These are phyloP conservation scores for Secale cereale DNA, from an alignment of 176 grass and related monocot species.

Conservation along the genomic window DNA sequence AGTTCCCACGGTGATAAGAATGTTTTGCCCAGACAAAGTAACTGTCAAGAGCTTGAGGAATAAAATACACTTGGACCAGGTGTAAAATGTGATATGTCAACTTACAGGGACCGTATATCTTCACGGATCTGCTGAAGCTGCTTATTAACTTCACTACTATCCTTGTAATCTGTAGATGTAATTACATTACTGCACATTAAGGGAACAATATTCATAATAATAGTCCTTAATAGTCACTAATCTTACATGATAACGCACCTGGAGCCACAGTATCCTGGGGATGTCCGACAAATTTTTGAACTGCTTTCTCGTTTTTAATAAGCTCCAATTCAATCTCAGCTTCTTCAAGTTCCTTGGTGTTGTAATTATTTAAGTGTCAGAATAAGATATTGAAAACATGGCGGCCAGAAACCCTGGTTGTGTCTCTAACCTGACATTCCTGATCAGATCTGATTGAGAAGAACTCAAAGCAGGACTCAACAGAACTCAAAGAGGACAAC, in stretches of 20 bases:
- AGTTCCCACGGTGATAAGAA: background rate
- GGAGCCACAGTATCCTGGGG: slow-evolving; percentile 29
- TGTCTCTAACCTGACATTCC: slow-evolving; percentile 63
- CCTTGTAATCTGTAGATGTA: slow-evolving; percentile 57
- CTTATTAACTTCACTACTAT: slow-evolving; percentile 51
- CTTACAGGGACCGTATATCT: slow-evolving; percentile 76
- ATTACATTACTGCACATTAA: slow-evolving; percentile 30
- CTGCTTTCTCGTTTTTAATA: slow-evolving; percentile 62
- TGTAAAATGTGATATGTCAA: slow-evolving; percentile 25
- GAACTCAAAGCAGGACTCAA: slow-evolving; percentile 83
- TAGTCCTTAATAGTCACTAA: background rate
- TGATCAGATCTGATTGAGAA: slow-evolving; percentile 67
- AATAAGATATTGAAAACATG: slow-evolving; percentile 29
- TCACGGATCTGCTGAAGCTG: slow-evolving; percentile 70
- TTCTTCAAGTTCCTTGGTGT: slow-evolving; percentile 88
- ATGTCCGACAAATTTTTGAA: slow-evolving; percentile 23
- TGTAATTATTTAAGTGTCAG: slow-evolving; percentile 36
- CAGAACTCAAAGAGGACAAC: slow-evolving; percentile 73
- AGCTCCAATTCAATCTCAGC: slow-evolving; percentile 93
- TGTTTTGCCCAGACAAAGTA: background rate
- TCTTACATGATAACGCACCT: slow-evolving; percentile 43
- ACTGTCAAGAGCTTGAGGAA: slow-evolving; percentile 4
- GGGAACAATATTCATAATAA: background rate
- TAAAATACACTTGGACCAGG: slow-evolving; percentile 3
- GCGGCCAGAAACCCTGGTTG: slow-evolving; percentile 3